Evolutionary conservation across 139 green algal species (phyloP), one percentile per base, ranked within the genome.

Genomic region (Chlorella sorokiniana): DNA sequence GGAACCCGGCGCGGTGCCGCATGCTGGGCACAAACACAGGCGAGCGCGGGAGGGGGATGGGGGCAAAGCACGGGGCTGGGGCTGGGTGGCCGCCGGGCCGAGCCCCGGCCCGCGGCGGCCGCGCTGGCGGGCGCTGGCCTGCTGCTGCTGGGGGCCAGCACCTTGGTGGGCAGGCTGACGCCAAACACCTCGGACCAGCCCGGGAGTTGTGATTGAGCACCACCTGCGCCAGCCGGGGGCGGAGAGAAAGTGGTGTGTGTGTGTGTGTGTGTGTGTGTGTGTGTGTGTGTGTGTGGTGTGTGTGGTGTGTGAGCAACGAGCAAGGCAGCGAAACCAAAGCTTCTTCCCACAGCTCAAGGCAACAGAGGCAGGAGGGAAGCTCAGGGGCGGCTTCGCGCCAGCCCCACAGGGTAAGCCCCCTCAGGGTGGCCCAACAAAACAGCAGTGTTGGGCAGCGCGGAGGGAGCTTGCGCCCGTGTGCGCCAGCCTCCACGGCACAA

Each of bases 111-210:
- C 3, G 59, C 54, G 54, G 54, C 6, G 3, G 10, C 52, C 27
- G n/a, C 5, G 0, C 23, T 16, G 4, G 4, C 29, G 29, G 20
- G 38, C 3, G 65, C 37, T 31, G 14, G 37, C 65, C 35, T 29
- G 38, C 20, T 8, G 65, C 35, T 4, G 59, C 59, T 1, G 25
- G 59, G 27, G 35, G 3, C 27, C 59, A 37, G 59, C 18, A 9
- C 91, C 89, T 96, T 96, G 31, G 89, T 93, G 1, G 93, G 91
- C n/a, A 96, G 63, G 9, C 18, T 42, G 45, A 95, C 69, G 31
- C 93, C 91, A 14, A 86, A 79, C 1, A 94, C 31, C 52, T 76
- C 61, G 44, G 41, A 76, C 84, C 78, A 89, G 37, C 85, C 89
- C 0, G 89, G 0, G 68, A 56, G 61, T 88, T 31, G 64, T 88